Evolutionary conservation across 2,329 filamentous ascomycete genomes (phyloP), one percentile per base, ranked within the genome.

Genomic region (Endoconidiophora polonica): DNA sequence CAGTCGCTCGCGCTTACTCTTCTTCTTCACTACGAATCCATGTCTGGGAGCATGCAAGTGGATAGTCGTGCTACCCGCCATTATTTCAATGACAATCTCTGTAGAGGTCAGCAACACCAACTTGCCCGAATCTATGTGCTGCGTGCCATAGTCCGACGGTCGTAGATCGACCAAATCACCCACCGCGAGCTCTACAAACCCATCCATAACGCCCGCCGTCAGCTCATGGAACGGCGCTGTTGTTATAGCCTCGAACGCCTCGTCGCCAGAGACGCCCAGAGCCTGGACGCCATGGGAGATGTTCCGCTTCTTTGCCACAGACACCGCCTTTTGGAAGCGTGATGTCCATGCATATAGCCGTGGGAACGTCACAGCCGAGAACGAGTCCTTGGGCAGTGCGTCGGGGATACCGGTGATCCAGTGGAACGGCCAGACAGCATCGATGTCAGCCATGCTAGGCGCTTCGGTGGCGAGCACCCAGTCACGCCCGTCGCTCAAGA

Each of bases 361-460:
- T 0, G 80, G 81, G 57, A 74, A 83, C 38, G 63, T 64, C 16
- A 61, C 60, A 12, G 65, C 58, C 2, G 72, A 72, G 54, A 85
- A 70, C 5, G 68, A 57, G 18, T 71, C 66, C 45, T 64, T 52
- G 3, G 75, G 71, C 44, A 83, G 66, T 12, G 73, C 72, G 3
- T 71, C 71, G 10, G 71, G 70, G 44, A 83, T 65, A 9, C 62
- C 64, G 2, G 63, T 60, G 1, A 84, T 62, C 82, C 82, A 86
- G 61, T 80, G 72, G 55, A 86, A 71, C 0, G 73, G 69, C 78
- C 77, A 85, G 10, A 81, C 64, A 41, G 73, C 76, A 63, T 86
- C 77, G 53, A 86, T 76, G 60, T 87, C 83, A 3, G 74, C 78
- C 54, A 84, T 60, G 1, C 67, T 70, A 1, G 77, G 75, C 16